Conservation (phyloP, 805 yeast species). For the Komagataella ulmi region DNA sequence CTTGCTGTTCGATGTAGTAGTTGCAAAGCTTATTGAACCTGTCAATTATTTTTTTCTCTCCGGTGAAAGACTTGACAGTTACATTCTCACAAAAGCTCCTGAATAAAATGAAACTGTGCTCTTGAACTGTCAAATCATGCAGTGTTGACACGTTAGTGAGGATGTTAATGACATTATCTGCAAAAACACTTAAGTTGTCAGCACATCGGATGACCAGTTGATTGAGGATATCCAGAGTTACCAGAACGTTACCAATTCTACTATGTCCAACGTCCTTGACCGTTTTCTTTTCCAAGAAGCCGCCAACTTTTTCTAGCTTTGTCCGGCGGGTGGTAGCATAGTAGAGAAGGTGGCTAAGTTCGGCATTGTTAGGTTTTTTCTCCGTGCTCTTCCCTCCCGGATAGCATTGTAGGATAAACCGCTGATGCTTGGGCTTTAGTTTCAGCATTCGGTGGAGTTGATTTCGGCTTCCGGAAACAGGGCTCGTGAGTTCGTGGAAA, state of each 20-base stretch:
- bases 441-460: not conserved
- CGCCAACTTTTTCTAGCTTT: constrained; percentile 77
- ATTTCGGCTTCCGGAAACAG: not conserved
- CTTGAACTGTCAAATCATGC: constrained; percentile 50
- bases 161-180: constrained; percentile 51
- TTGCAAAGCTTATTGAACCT: constrained; percentile 19
- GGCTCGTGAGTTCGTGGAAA: not conserved
- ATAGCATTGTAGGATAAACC: constrained; percentile 81
- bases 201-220: constrained; percentile 64
- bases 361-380: constrained; percentile 87
- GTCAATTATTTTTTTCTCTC: constrained; percentile 28
- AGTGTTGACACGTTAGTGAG: constrained; percentile 36
- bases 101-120: constrained; percentile 34
- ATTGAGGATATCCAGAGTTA: constrained; percentile 57
- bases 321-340: constrained; percentile 85
- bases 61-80: constrained; percentile 27
- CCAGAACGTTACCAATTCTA: constrained; percentile 70
- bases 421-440: constrained; percentile 66
- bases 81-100: constrained; percentile 22
- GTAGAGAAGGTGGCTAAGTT: constrained; percentile 73
- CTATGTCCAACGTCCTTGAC: constrained; percentile 43
- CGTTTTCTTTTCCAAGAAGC: constrained; percentile 51
- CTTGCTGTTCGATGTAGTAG: constrained; percentile 7
- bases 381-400: constrained; percentile 81
- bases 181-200: constrained; percentile 77